Evolutionary conservation across 768 basidiomycete genomes (phyloP).

Genomic region (Suillus weaverae): DNA sequence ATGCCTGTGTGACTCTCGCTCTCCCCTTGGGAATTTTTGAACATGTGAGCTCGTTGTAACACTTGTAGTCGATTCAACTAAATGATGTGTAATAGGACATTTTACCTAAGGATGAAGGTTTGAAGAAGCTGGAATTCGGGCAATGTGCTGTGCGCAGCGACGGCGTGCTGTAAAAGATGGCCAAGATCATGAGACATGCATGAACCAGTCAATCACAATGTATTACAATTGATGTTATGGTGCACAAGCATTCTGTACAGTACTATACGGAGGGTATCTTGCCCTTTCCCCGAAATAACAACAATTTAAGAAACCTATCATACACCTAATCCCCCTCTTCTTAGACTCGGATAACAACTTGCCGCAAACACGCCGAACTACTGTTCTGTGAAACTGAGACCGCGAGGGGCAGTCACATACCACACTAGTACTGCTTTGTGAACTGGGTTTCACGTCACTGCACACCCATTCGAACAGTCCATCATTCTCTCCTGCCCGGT

Average conservation of each 20-base stretch:
- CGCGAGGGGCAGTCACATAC: slow-evolving; percentile 29
- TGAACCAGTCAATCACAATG: background rate
- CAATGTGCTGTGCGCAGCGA: slow-evolving; percentile 53
- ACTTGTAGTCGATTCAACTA: background rate
- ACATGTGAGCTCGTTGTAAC: slow-evolving; percentile 42
- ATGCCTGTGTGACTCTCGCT: slow-evolving; percentile 73
- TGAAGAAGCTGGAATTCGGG: slow-evolving; percentile 58
- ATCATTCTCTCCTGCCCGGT: slow-evolving; percentile 19
- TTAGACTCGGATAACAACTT: background rate
- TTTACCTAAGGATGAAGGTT: slow-evolving; percentile 60
- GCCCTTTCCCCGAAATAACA: background rate
- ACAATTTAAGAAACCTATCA: background rate
- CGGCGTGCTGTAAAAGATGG: slow-evolving; percentile 38
- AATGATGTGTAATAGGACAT: slow-evolving; percentile 51
- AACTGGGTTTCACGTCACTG: slow-evolving; percentile 20
- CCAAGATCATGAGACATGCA: background rate
- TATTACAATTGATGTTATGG: background rate
- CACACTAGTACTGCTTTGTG: slow-evolving; percentile 21
- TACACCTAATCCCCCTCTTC: background rate
- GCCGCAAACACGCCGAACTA: background rate
- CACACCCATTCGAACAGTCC: slow-evolving; percentile 33
- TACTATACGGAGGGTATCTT: background rate
- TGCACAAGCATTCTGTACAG: background rate
- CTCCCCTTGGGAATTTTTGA: slow-evolving; percentile 81
- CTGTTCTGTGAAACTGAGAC: slow-evolving; percentile 18